Conservation (phyloP, 345 rosid species). For the Erucastrum elatum region DNA sequence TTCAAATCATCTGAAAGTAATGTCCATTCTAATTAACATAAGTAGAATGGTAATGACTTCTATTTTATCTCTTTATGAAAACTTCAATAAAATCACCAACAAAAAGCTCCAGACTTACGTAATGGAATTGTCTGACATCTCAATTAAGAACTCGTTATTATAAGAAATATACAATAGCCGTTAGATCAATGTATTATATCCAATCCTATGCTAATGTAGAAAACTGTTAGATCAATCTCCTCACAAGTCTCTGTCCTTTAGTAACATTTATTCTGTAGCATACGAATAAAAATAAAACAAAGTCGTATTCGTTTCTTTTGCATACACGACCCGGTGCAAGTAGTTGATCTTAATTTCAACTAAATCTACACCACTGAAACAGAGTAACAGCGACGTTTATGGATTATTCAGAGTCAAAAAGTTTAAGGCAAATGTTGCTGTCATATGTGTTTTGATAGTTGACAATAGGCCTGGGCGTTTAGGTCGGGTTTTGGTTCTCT, state of each 20-base stretch:
- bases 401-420: background rate
- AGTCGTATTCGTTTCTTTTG: background rate
- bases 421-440: background rate
- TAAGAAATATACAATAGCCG: background rate
- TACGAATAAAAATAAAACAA: background rate
- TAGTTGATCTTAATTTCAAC: background rate
- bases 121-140: background rate
- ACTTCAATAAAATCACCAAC: background rate
- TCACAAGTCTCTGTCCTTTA: background rate
- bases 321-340: background rate
- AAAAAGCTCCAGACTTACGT: background rate
- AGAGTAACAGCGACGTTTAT: background rate
- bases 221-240: background rate
- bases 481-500: too few species aligned
- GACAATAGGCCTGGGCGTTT: background rate
- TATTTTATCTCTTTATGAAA: background rate
- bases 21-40: background rate
- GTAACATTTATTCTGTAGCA: background rate
- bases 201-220: background rate
- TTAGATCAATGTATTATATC: background rate
- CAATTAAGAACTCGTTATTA: background rate
- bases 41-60: slow-evolving; percentile 6
- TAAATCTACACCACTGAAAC: background rate
- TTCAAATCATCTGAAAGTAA: background rate
- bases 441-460: background rate